A percentile compares a stretch with the other conserved stretches of the same genome.
Evolutionary conservation across 441 rosid genomes (phyloP).

Genomic region (Hypseocharis bilobata): DNA sequence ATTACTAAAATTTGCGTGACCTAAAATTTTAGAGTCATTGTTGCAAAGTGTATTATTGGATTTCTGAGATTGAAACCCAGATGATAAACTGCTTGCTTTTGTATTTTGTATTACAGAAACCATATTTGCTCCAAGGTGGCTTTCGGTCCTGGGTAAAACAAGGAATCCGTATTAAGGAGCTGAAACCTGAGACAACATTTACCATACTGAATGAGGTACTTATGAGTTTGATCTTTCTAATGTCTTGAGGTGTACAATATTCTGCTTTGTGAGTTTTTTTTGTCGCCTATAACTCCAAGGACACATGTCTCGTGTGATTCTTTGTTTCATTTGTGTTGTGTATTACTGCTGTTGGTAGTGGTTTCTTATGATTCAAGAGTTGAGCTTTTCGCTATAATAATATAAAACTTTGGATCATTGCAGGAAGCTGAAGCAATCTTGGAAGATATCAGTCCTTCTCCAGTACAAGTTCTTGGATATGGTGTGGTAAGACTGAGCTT

Average conservation of each 20-base stretch:
- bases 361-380: conserved; percentile 1
- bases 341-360: neutral
- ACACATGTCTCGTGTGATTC: neutral
- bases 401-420: conserved; percentile 21
- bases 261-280: neutral
- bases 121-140: conserved; percentile 81
- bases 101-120: conserved; percentile 39
- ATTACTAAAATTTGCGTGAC: neutral
- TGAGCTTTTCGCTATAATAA: conserved; percentile 7
- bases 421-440: conserved; percentile 96
- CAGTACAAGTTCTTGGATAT: conserved; percentile 58
- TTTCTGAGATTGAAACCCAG: neutral
- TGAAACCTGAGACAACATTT: conserved; percentile 67
- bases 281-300: neutral
- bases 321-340: neutral
- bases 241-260: conserved; percentile 3
- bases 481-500: conserved; percentile 58
- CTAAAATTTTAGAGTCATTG: neutral
- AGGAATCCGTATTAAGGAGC: conserved; percentile 73
- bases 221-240: neutral
- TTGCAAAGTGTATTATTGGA: neutral
- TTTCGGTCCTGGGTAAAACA: conserved; percentile 70
- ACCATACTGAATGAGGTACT: conserved; percentile 75
- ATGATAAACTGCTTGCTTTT: conserved; percentile 16
- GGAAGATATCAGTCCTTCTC: conserved; percentile 73